Percentiles rank a stretch among this genome's conserved stretches.
These are phyloP conservation scores for Botrytis galanthina DNA, from an alignment of 2,329 filamentous ascomycete genomes.

Conservation along the genomic window DNA sequence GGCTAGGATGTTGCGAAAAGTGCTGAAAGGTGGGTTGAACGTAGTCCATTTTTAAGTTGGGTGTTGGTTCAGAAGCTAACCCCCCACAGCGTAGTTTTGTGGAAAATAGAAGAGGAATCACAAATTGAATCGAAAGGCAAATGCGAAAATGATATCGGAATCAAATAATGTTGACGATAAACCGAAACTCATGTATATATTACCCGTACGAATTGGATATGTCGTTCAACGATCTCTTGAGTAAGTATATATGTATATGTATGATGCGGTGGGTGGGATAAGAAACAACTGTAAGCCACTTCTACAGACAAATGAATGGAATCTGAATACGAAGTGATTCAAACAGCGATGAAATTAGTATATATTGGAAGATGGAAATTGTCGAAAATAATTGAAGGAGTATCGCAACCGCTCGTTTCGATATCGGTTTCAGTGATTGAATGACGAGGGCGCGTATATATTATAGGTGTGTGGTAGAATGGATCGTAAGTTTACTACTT, in stretches of 20 bases:
- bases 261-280: neutral
- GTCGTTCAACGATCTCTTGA: slow-evolving; percentile 9
- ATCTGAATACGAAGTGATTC: neutral
- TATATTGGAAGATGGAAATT: slow-evolving; percentile 9
- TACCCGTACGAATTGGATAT: neutral
- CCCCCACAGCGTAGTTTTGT: neutral
- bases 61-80: neutral
- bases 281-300: slow-evolving; percentile 13
- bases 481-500: slow-evolving; percentile 11
- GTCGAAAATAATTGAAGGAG: slow-evolving; percentile 11
- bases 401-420: slow-evolving; percentile 20
- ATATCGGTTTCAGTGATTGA: slow-evolving; percentile 16
- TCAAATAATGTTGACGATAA: neutral
- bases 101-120: neutral
- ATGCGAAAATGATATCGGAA: neutral
- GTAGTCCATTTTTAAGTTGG: slow-evolving; percentile 32
- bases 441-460: slow-evolving; percentile 22
- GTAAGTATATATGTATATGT: neutral
- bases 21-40: slow-evolving; percentile 27
- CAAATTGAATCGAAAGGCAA: neutral
- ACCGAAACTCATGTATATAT: neutral
- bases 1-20: slow-evolving; percentile 26
- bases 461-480: slow-evolving; percentile 19
- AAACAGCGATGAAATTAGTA: slow-evolving; percentile 7
- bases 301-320: slow-evolving; percentile 25